Evolutionary conservation across 2,329 filamentous ascomycete genomes (phyloP).

Genomic region (Colletotrichum noveboracense): DNA sequence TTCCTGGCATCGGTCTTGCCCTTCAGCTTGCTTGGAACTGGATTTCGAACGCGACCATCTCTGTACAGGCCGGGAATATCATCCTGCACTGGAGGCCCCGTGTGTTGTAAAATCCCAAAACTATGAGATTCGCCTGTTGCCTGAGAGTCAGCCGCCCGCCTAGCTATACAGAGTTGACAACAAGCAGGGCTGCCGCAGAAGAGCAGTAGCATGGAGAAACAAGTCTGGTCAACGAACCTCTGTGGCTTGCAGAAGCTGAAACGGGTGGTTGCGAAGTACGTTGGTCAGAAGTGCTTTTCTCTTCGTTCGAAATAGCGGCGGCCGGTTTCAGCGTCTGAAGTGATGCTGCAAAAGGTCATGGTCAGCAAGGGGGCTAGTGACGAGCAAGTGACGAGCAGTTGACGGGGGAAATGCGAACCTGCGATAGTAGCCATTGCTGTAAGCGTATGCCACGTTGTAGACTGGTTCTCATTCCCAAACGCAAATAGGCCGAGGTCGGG

Average conservation of each 20-base stretch:
- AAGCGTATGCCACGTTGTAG: background rate
- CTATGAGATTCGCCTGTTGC: background rate
- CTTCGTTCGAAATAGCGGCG: background rate
- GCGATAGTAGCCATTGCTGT: slow-evolving; percentile 9
- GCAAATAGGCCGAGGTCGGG: background rate
- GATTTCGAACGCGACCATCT: slow-evolving; percentile 60
- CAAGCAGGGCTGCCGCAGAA: background rate
- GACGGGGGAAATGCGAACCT: background rate
- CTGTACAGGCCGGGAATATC: slow-evolving; percentile 28
- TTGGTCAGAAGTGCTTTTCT: background rate
- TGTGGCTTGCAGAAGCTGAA: background rate
- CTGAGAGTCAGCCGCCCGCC: background rate
- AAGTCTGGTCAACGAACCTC: background rate
- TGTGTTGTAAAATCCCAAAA: slow-evolving; percentile 25
- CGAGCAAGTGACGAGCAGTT: too few relatives aligned
- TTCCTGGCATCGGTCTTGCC: slow-evolving; percentile 60
- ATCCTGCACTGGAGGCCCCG: slow-evolving; percentile 25
- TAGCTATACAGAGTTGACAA: background rate
- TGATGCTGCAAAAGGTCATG: background rate
- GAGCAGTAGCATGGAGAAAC: background rate
- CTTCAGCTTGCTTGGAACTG: slow-evolving; percentile 67
- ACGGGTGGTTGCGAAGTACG: background rate
- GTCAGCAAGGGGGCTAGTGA: background rate
- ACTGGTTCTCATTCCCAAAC: background rate
- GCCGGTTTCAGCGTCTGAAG: background rate